Evolutionary conservation across 1,284 basidiomycete genomes (phyloP).

Genomic region (Bondarzewia mesenterica): DNA sequence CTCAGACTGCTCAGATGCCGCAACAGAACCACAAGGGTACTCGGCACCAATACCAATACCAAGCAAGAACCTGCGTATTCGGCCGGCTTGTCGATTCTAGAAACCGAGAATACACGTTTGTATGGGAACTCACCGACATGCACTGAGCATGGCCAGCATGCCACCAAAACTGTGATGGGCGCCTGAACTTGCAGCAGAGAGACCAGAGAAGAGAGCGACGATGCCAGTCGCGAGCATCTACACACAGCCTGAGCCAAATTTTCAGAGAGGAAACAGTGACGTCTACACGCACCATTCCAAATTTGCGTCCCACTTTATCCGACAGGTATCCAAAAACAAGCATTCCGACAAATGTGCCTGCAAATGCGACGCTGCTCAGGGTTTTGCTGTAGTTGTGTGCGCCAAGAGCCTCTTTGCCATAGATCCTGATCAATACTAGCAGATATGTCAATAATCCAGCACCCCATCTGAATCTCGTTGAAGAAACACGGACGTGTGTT

Average conservation of each 20-base stretch:
- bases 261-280: no score
- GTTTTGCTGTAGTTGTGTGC: constrained; percentile 49
- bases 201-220: constrained; percentile 71
- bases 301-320: constrained; percentile 84
- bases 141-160: constrained; percentile 70
- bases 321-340: constrained; percentile 69
- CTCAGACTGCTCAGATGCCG: constrained; percentile 87
- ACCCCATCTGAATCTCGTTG: background rate
- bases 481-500: constrained; percentile 45
- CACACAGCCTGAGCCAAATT: no score
- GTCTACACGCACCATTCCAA: constrained; percentile 74
- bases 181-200: constrained; percentile 81
- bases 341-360: constrained; percentile 83
- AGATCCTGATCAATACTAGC: constrained; percentile 59
- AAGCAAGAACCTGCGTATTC: constrained; percentile 64
- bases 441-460: background rate
- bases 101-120: no score
- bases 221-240: constrained; percentile 74
- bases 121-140: constrained; percentile 72
- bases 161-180: constrained; percentile 65
- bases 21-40: constrained; percentile 90
- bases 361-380: constrained; percentile 67
- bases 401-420: constrained; percentile 36
- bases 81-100: no score
- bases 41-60: constrained; percentile 85